phyloP scores from a whole-genome alignment of 2,329 filamentous ascomycete species.

The Aphanocladium album region DNA sequence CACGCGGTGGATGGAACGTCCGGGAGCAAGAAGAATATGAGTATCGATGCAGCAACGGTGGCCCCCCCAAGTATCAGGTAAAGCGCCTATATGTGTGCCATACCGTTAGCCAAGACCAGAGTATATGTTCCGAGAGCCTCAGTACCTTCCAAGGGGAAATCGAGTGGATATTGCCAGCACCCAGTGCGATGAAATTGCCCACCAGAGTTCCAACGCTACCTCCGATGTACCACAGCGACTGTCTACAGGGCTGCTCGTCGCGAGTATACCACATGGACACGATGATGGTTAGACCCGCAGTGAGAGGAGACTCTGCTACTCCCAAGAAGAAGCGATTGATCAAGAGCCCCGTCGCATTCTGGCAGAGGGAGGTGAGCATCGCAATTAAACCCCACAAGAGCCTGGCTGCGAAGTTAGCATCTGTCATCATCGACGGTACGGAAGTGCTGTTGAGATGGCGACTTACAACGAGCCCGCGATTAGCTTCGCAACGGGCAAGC shows the following conservation, averaged over 20 bases:
- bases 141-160: slow-evolving; percentile 4
- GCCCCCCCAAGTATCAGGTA: slow-evolving; percentile 15
- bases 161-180: slow-evolving; percentile 19
- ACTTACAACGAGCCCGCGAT: slow-evolving; percentile 16
- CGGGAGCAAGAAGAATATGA: neutral
- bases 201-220: slow-evolving; percentile 22
- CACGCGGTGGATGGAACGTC: no score
- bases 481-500: slow-evolving; percentile 23
- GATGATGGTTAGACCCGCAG: slow-evolving; percentile 26
- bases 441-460: no score
- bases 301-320: slow-evolving; percentile 26
- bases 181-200: slow-evolving; percentile 21
- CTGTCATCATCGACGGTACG: no score
- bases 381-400: neutral
- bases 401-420: no score
- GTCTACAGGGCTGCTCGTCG: slow-evolving; percentile 22
- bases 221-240: slow-evolving; percentile 24
- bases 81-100: neutral
- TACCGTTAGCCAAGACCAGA: neutral
- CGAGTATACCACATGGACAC: slow-evolving; percentile 32
- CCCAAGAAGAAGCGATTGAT: slow-evolving; percentile 30
- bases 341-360: slow-evolving; percentile 21
- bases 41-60: slow-evolving; percentile 9
- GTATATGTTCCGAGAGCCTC: neutral
- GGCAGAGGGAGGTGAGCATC: slow-evolving; percentile 5